Evolutionary conservation across 2,329 filamentous ascomycete genomes (phyloP), one percentile per base, ranked within the genome.

Genomic region (Aspergillus nomiae): DNA sequence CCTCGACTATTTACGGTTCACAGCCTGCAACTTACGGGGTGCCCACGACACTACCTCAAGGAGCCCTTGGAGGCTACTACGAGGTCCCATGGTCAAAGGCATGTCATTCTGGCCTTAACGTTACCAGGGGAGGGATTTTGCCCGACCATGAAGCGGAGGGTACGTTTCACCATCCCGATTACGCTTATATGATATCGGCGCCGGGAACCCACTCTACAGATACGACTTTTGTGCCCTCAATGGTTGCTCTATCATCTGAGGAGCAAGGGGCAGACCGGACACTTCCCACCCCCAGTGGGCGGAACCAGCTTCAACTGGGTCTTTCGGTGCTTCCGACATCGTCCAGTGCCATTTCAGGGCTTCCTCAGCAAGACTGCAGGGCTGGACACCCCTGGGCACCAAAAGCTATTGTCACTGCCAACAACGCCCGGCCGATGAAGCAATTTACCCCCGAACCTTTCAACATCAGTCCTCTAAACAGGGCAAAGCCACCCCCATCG

Each of bases 1-100:
- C 71, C 19, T 65, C 71, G 19, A 67, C 68, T 26, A 64, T 69
- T 16, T 81, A 80, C 63, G 67, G 62, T 30, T 63, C 72, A 28
- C 74, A 76, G 58, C 69, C 77, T 11, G 70, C 78, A 34, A 64
- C 70, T 24, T 80, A 78, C 58, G 73, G 77, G 65, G 66, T 79
- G 6, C 71, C 77, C 19, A 74, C 71, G 60, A 72, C 72, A 10
- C 68, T 76, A 41, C 16, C 7, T 14, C 70, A 76, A 9, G 71
- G 71, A 36, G 67, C 60, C 28, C 63, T 75, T 46, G 51, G 70
- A 19, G 74, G 76, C 51, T 74, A 74, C 56, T 72, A 64, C 30
- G 64, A 64, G 16, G 53, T 73, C 11, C n/a, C 69, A 32, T 74
- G 71, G 69, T 70, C 73, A 4, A 76, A 73, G 56, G 38, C 63